Conservation (phyloP, 306 rosid genomes). For the Prunus mira region DNA sequence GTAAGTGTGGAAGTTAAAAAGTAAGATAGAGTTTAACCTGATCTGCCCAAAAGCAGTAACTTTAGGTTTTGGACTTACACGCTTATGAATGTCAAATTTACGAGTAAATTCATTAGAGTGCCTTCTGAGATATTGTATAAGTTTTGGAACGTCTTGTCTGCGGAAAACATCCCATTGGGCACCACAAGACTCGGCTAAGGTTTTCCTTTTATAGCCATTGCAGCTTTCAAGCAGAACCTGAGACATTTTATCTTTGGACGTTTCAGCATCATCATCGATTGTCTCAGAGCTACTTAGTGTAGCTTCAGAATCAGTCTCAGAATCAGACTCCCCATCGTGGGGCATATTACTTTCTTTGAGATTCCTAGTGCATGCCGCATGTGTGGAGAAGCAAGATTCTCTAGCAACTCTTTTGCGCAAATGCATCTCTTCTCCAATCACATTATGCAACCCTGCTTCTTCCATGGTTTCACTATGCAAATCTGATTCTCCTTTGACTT, state of each 20-base stretch:
- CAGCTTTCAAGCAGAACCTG: slow-evolving; percentile 31
- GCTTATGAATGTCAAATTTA: slow-evolving; percentile 39
- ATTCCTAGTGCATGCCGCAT: slow-evolving; percentile 27
- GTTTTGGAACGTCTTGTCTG: slow-evolving; percentile 86
- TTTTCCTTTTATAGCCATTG: slow-evolving; percentile 23
- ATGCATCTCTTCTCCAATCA: slow-evolving; percentile 46
- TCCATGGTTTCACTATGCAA: slow-evolving; percentile 35
- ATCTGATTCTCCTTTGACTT: slow-evolving; percentile 33
- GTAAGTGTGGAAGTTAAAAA: slow-evolving; percentile 25
- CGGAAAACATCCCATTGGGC: slow-evolving; percentile 94
- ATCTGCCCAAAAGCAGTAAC: slow-evolving; percentile 10
- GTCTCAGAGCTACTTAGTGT: slow-evolving; percentile 16
- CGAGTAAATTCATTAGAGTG: slow-evolving; percentile 51
- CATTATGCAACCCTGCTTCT: slow-evolving; percentile 27
- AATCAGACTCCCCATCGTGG: slow-evolving; percentile 36
- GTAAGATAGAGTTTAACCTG: slow-evolving; percentile 11
- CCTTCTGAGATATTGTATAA: slow-evolving; percentile 70
- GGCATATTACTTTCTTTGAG: slow-evolving; percentile 32
- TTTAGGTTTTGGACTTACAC: slow-evolving; percentile 46
- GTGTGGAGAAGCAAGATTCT: slow-evolving; percentile 45
- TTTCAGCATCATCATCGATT: slow-evolving; percentile 21
- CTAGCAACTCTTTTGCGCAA: slow-evolving; percentile 59
- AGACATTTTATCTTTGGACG: slow-evolving; percentile 25
- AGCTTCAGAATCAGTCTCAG: slow-evolving; percentile 33
- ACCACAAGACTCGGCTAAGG: slow-evolving; percentile 29